Evolutionary conservation across 768 basidiomycete species (phyloP), one percentile per base, ranked within the genome.

Genomic region (Trametes sanguinea): DNA sequence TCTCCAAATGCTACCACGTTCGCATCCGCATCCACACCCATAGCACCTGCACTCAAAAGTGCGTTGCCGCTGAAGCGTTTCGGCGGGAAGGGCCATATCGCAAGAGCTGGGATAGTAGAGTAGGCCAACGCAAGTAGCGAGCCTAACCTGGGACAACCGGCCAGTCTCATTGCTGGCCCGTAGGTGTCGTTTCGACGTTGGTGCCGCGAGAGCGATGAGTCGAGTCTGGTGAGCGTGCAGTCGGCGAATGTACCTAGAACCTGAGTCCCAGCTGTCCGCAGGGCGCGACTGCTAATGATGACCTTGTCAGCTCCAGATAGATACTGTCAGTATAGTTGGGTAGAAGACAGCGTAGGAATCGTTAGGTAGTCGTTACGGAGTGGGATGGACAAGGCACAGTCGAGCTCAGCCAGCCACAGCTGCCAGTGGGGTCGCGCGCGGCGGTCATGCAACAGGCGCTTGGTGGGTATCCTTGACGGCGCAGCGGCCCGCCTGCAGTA

Each of bases 1-100:
- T 99, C 96, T 35, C 95, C 97, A 68, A 93, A 92, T 7, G 95
- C 95, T 62, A 93, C 81, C 17, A 97, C 82, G 54, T 90, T 81
- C 30, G 85, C 87, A 55, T 85, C 82, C n/a, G 79, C 81, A 50
- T 82, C 81, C 35, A 98, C 75, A 2, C 95, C 95, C 73, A 95
- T 78, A 1, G 86, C 76, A 7, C 94, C 95, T 2, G 94, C 88
- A 62, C 85, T 80, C 52, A 97, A 78, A 54, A 98, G 81, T 0
- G 89, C 82, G 68, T 95, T 95, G 55, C 87, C 85, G 9, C 81
- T 85, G 76, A 94, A 96, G 43, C 92, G 81, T 72, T 95, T 93
- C n/a, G 87, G 82, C 45, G 87, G 81, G 75, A 95, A 95, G 0
- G 95, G 94, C 95, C 95, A 96, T 71, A 82, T 69, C 11, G 77